phyloP scores from a whole-genome alignment of 2,329 filamentous ascomycete genomes.

The Diplodia sapinea region DNA sequence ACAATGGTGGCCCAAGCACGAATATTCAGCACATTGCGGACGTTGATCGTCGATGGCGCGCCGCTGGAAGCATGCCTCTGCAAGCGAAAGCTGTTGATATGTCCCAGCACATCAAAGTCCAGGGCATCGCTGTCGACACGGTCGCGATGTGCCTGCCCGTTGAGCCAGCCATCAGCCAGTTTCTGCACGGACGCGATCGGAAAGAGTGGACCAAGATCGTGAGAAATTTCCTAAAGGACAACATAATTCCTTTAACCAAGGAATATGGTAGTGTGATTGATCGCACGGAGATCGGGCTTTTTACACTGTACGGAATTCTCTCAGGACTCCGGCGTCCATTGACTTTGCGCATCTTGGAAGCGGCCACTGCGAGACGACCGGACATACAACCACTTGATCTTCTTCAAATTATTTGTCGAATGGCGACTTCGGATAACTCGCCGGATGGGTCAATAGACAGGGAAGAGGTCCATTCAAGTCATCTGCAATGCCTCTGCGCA shows the following conservation, averaged over 20 bases:
- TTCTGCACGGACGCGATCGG: no score
- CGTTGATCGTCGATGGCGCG: background rate
- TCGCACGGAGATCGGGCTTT: background rate
- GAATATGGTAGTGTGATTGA: background rate
- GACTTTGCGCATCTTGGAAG: background rate
- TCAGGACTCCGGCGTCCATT: background rate
- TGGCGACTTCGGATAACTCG: background rate
- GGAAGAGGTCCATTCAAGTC: background rate
- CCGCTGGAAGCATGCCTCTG: background rate
- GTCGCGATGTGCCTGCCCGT: background rate
- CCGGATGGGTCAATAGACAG: background rate
- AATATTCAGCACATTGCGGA: accelerated
- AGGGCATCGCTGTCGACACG: background rate
- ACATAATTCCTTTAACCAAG: no score
- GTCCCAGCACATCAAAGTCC: background rate
- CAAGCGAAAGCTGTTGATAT: background rate
- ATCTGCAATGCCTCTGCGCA: background rate
- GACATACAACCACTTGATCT: background rate
- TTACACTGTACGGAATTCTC: background rate
- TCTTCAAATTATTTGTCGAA: background rate
- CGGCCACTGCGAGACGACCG: background rate
- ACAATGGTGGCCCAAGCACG: background rate
- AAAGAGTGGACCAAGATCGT: background rate
- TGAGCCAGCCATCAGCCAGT: background rate
- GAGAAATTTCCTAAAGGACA: background rate